Evolutionary conservation across 768 basidiomycete species (phyloP).

Genomic region (Suillus decipiens): DNA sequence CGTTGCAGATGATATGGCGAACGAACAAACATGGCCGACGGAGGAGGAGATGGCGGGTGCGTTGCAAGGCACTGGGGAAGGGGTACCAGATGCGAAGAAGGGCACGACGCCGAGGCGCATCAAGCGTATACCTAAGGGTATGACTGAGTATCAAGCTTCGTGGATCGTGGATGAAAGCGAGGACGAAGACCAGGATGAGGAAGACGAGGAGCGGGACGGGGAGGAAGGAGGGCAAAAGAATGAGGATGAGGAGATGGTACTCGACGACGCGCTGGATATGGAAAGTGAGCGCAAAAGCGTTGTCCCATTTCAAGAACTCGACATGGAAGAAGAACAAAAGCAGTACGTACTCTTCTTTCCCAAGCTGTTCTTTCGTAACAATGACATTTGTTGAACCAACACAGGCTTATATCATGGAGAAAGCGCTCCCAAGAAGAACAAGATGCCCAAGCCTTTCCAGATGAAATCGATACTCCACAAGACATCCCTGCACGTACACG

Average conservation of each 20-base stretch:
- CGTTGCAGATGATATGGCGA: conserved; percentile 84
- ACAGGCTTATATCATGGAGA: conserved; percentile 69
- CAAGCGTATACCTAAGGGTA: conserved; percentile 90
- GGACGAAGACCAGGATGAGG: conserved; percentile 54
- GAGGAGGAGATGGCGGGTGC: conserved; percentile 85
- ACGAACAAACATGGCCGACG: conserved; percentile 99
- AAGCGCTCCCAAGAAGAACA: conserved; percentile 73
- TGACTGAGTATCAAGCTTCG: conserved; percentile 94
- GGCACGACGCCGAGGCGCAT: conserved; percentile 81
- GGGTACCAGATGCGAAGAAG: conserved; percentile 61
- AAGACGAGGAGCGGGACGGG: conserved; percentile 43
- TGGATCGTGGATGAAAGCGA: conserved; percentile 91
- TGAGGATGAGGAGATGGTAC: conserved; percentile 67
- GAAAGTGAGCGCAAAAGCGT: conserved; percentile 54
- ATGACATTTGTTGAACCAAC: not conserved
- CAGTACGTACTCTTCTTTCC: conserved; percentile 56
- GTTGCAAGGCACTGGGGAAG: conserved; percentile 16
- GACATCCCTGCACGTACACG: conserved; percentile 77
- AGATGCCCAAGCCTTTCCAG: conserved; percentile 87
- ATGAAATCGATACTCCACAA: conserved; percentile 93
- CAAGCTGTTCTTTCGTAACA: conserved; percentile 3
- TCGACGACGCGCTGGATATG: conserved; percentile 55
- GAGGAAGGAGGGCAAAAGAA: conserved; percentile 32
- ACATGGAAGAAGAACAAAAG: conserved; percentile 80
- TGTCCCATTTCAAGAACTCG: conserved; percentile 73